Evolutionary conservation across 208 protist genomes (phyloP).

Genomic region (Leishmania braziliensis): DNA sequence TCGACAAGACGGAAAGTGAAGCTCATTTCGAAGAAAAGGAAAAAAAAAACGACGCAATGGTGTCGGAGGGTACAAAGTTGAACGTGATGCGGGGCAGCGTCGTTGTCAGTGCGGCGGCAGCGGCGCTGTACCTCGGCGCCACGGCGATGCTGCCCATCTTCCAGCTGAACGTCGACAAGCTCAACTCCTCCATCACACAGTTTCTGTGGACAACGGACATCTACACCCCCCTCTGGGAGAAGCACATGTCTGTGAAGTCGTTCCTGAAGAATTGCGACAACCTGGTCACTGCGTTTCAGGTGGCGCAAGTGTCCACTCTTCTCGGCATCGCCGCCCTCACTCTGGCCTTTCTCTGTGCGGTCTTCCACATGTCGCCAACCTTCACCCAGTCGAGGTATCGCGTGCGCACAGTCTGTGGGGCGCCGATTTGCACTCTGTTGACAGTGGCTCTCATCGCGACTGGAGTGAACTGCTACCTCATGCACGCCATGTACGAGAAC

Average conservation of each 20-base stretch:
- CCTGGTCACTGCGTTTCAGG: conserved; percentile 25
- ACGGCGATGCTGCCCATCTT: conserved; percentile 24
- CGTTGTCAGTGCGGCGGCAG: conserved; percentile 10
- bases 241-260: conserved; percentile 11
- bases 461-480: conserved; percentile 15
- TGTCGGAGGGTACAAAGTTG: conserved; percentile 11
- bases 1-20: background rate
- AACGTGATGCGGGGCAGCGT: conserved; percentile 18
- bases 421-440: conserved; percentile 18
- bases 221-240: conserved; percentile 29
- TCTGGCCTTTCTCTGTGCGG: conserved; percentile 15
- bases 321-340: conserved; percentile 3
- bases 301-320: conserved; percentile 25
- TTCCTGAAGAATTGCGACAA: conserved; percentile 28
- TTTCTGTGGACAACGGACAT: conserved; percentile 36
- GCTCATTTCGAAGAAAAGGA: no score
- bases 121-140: conserved; percentile 6
- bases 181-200: conserved; percentile 38
- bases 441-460: conserved; percentile 1
- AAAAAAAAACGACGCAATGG: conserved; percentile 4
- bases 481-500: conserved; percentile 25
- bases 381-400: conserved; percentile 19
- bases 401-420: conserved; percentile 23
- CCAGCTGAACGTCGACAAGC: conserved; percentile 2
- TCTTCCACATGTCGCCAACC: conserved; percentile 22